A percentile compares a stretch with the other conserved stretches of the same genome.
phyloP scores from a whole-genome alignment of 768 basidiomycete species.

The Lentinula detonsa region DNA sequence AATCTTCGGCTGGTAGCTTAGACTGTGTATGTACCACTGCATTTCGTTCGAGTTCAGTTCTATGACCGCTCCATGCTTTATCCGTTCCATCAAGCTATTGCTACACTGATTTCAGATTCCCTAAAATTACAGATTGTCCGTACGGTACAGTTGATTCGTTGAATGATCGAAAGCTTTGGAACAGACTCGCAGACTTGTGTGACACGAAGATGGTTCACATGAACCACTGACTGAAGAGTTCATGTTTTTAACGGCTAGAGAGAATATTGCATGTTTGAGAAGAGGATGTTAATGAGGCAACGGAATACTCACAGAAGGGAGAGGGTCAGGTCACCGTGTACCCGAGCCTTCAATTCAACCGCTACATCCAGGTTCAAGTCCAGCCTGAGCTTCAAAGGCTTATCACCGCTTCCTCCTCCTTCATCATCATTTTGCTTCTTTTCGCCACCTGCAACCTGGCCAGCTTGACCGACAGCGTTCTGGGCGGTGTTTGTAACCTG shows the following conservation, averaged over 20 bases:
- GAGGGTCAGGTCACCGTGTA: conserved; percentile 27
- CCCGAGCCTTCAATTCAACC: conserved; percentile 25
- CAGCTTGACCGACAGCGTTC: conserved; percentile 11
- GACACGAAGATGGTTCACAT: neutral
- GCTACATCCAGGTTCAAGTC: conserved; percentile 28
- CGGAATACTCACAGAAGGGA: conserved; percentile 18
- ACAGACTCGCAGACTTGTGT: neutral
- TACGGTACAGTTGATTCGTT: neutral
- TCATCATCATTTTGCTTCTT: conserved; percentile 1
- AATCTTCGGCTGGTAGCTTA: conserved; percentile 71
- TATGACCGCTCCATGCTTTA: neutral
- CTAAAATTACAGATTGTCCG: neutral
- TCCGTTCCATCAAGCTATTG: neutral
- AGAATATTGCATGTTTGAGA: neutral
- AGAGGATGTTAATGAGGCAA: neutral
- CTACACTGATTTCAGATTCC: neutral
- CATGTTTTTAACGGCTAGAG: neutral
- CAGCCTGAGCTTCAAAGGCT: conserved; percentile 22
- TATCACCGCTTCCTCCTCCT: conserved; percentile 10
- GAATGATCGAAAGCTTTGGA: neutral
- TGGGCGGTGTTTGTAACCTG: conserved; percentile 11
- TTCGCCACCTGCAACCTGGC: conserved; percentile 15
- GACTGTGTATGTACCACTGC: neutral
- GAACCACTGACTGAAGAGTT: neutral
- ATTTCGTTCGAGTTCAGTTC: no score